A percentile compares a stretch with the other conserved stretches of the same genome.
phyloP scores from a whole-genome alignment of 257 asterid species.

The Penstemon newberryi region DNA sequence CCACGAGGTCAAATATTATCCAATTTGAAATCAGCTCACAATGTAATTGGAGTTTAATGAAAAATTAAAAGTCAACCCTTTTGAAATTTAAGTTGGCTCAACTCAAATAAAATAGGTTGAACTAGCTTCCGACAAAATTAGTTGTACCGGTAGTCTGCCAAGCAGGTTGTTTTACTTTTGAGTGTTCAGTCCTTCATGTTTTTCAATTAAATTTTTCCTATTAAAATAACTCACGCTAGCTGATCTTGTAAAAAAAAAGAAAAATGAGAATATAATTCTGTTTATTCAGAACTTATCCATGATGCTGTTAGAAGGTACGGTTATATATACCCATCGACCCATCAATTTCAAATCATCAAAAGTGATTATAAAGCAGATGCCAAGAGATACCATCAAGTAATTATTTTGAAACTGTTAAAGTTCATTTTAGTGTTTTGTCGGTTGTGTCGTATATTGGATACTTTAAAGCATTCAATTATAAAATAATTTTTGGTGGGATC shows the following conservation, averaged over 20 bases:
- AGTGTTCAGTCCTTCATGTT: not conserved
- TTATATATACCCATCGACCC: slow-evolving; percentile 19
- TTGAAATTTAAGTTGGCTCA: too few relatives aligned
- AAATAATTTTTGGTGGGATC: not conserved
- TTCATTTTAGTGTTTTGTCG: slow-evolving; percentile 28
- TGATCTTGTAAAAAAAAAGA: not conserved
- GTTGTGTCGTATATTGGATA: not conserved
- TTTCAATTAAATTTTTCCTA: not conserved
- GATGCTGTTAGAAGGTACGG: slow-evolving; percentile 27
- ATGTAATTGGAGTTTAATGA: too few relatives aligned
- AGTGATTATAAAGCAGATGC: slow-evolving; percentile 30
- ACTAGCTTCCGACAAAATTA: too few relatives aligned
- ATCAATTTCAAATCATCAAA: slow-evolving; percentile 25
- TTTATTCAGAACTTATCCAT: slow-evolving; percentile 4
- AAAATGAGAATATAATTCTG: slow-evolving; percentile 32
- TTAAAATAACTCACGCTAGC: too few relatives aligned
- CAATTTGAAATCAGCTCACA: too few relatives aligned
- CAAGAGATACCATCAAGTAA: slow-evolving; percentile 25
- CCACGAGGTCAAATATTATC: too few relatives aligned
- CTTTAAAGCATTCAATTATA: too few relatives aligned
- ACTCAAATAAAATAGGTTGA: too few relatives aligned
- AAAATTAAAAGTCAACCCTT: too few relatives aligned
- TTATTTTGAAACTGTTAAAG: slow-evolving; percentile 23
- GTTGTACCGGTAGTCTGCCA: too few relatives aligned
- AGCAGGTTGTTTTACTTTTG: too few relatives aligned